These are phyloP conservation scores for Exidia glandulosa DNA, from an alignment of 768 basidiomycete species.

Conservation along the genomic window DNA sequence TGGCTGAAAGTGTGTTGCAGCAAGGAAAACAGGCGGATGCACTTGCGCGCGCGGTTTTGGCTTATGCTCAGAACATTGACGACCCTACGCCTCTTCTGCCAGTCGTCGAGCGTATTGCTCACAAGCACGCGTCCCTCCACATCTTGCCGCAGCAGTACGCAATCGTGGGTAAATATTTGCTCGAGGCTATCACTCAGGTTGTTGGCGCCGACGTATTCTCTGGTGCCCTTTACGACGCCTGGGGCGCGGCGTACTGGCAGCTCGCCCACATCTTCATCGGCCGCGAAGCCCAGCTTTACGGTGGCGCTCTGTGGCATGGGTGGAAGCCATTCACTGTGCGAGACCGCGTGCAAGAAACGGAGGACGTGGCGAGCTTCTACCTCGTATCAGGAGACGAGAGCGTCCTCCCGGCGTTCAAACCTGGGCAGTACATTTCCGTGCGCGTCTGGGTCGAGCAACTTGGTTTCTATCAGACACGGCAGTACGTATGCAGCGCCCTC, in stretches of 20 bases:
- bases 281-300: not conserved
- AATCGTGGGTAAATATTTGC: conserved; percentile 12
- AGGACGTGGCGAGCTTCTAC: not conserved
- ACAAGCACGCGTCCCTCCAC: conserved; percentile 13
- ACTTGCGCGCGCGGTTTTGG: conserved; percentile 11
- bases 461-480: not conserved
- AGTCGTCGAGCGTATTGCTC: conserved; percentile 10
- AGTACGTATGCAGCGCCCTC: not conserved
- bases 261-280: conserved; percentile 1
- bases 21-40: conserved; percentile 8
- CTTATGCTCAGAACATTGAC: conserved; percentile 13
- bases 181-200: conserved; percentile 10
- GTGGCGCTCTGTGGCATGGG: not conserved
- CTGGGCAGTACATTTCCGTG: not conserved
- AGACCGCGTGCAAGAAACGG: not conserved
- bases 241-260: conserved; percentile 11
- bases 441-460: not conserved
- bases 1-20: not conserved
- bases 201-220: conserved; percentile 11
- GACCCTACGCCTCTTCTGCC: conserved; percentile 9
- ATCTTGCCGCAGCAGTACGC: conserved; percentile 10
- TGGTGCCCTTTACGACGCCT: conserved; percentile 10
- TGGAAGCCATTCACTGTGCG: not conserved
- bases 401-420: not conserved
- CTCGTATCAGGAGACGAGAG: not conserved